A percentile compares a stretch with the other conserved stretches of the same genome.
Evolutionary conservation across 2,329 filamentous ascomycete species (phyloP).

Genomic region (Trichoderma brevicompactum): DNA sequence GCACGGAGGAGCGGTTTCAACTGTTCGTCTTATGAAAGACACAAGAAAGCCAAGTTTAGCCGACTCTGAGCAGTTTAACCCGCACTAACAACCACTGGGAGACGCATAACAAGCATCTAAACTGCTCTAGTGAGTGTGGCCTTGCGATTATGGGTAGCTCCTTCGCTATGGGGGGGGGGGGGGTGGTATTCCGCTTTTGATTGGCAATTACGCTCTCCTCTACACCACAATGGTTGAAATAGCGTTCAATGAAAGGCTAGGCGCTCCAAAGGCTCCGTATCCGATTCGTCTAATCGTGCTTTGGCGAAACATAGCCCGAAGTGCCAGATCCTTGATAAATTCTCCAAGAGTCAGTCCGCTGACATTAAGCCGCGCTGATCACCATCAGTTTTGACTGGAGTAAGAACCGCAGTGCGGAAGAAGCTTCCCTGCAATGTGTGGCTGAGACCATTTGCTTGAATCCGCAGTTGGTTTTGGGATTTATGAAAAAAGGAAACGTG

Average conservation of each 20-base stretch:
- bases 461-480: not conserved
- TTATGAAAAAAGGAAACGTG: not conserved
- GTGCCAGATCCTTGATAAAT: not conserved
- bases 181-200: not conserved
- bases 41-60: conserved; percentile 9
- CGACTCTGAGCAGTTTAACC: not conserved
- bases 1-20: not conserved
- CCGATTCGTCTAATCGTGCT: not conserved
- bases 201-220: not conserved
- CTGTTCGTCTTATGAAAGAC: not conserved
- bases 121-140: not conserved
- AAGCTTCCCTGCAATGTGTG: not conserved
- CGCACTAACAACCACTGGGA: not conserved
- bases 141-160: not conserved
- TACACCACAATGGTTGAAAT: not conserved
- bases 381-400: not conserved
- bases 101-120: not conserved
- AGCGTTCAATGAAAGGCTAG: not conserved
- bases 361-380: not conserved
- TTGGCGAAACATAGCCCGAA: not conserved
- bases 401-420: not conserved
- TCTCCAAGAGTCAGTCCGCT: not conserved
- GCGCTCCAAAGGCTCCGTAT: conserved; percentile 1
- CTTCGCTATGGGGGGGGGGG: not conserved
- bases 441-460: not conserved